phyloP scores from a whole-genome alignment of 805 yeast genomes.

The Brettanomyces nanus region DNA sequence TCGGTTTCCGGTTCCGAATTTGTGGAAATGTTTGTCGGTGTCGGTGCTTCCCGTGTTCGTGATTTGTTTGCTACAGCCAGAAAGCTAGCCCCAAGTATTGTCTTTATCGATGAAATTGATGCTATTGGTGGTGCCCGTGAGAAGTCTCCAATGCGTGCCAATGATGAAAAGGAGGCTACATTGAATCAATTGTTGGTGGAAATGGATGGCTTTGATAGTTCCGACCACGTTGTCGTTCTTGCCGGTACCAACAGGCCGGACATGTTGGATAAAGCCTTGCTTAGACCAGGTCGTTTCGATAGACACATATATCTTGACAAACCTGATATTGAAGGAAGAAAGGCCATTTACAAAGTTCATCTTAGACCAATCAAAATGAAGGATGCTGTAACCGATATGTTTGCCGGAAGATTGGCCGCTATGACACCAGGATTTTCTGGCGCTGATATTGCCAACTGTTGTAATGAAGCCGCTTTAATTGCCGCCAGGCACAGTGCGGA shows the following conservation, averaged over 20 bases:
- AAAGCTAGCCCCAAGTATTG: conserved; percentile 87
- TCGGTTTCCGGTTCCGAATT: conserved; percentile 97
- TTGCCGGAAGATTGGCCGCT: conserved; percentile 87
- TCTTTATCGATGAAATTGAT: conserved; percentile 98
- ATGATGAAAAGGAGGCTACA: conserved; percentile 96
- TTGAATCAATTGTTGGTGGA: conserved; percentile 92
- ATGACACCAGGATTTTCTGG: conserved; percentile 98
- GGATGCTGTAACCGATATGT: conserved; percentile 36
- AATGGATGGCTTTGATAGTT: conserved; percentile 93
- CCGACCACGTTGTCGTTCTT: conserved; percentile 91
- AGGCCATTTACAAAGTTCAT: conserved; percentile 86
- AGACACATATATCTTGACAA: conserved; percentile 86
- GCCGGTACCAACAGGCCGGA: conserved; percentile 98
- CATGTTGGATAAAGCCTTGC: conserved; percentile 81
- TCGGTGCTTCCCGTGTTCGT: conserved; percentile 96
- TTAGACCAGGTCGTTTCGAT: conserved; percentile 97
- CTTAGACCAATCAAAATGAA: conserved; percentile 61
- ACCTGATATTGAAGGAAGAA: conserved; percentile 93
- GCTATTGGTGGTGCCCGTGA: conserved; percentile 95
- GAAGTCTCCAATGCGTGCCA: conserved; percentile 62
- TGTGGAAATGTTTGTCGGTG: conserved; percentile 98
- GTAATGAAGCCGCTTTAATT: conserved; percentile 94
- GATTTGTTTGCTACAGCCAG: conserved; percentile 90
- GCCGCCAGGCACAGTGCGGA: conserved; percentile 80
- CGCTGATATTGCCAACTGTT: conserved; percentile 95